Evolutionary conservation across 2,329 filamentous ascomycete genomes (phyloP).

Genomic region (Aureobasidium sp.): DNA sequence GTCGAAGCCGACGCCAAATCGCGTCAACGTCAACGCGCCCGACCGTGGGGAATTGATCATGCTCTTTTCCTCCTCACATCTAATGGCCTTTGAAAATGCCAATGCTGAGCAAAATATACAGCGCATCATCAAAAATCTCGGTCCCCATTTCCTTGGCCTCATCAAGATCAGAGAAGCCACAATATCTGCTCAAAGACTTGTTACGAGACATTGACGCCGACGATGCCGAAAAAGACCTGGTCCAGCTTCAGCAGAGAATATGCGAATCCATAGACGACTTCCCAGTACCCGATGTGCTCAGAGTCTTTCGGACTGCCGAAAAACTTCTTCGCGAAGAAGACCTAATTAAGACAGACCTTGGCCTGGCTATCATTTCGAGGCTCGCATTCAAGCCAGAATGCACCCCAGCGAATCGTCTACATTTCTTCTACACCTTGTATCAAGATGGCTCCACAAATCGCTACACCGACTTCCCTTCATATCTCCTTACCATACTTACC

Average conservation of each 20-base stretch:
- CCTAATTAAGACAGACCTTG: constrained; percentile 2
- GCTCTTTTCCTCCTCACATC: background rate
- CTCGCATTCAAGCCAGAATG: constrained; percentile 12
- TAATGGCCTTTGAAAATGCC: background rate
- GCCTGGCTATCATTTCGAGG: constrained; percentile 2
- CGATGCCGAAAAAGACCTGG: background rate
- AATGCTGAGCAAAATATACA: constrained; percentile 14
- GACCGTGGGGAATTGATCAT: background rate
- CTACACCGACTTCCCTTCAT: constrained; percentile 6
- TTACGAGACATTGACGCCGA: constrained; percentile 3
- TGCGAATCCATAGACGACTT: constrained; percentile 4
- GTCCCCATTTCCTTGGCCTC: background rate
- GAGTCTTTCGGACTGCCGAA: constrained; percentile 1
- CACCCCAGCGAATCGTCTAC: constrained; percentile 5
- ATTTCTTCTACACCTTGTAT: constrained; percentile 5
- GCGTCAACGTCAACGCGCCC: constrained; percentile 5
- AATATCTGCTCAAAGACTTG: background rate
- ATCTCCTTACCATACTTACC: constrained; percentile 8
- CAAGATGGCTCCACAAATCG: constrained; percentile 8
- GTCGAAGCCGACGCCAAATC: background rate
- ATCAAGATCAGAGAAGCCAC: constrained; percentile 9
- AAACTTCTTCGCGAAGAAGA: constrained; percentile 7
- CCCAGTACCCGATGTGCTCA: background rate
- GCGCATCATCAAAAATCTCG: constrained; percentile 8
- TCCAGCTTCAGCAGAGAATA: constrained; percentile 9